Evolutionary conservation across 805 yeast species (phyloP).

Genomic region (Kazachstania africana): DNA sequence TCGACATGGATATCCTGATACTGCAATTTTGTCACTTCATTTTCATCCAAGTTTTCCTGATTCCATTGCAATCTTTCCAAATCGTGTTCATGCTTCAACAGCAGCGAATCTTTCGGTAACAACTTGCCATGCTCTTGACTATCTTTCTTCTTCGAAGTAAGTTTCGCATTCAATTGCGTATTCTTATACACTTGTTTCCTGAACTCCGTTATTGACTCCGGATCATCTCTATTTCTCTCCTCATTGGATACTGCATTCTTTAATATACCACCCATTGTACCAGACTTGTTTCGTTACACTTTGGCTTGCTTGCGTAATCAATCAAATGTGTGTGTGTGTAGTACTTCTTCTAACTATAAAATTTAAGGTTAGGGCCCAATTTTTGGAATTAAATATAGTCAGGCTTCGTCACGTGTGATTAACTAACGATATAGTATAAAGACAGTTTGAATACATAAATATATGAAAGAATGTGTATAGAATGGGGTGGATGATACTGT

Average conservation of each 20-base stretch:
- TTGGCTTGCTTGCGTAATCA: too few relatives aligned
- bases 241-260: conserved; percentile 34
- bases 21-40: conserved; percentile 59
- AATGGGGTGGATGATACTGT: too few relatives aligned
- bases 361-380: too few relatives aligned
- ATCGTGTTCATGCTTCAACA: conserved; percentile 20
- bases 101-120: conserved; percentile 24
- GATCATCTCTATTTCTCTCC: conserved; percentile 11
- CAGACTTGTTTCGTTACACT: too few relatives aligned
- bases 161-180: conserved; percentile 62
- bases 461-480: too few relatives aligned
- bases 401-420: too few relatives aligned
- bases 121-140: not conserved
- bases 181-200: conserved; percentile 70
- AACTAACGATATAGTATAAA: too few relatives aligned
- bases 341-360: too few relatives aligned
- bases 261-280: conserved; percentile 37
- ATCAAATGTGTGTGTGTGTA: too few relatives aligned
- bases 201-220: conserved; percentile 28
- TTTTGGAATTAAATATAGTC: too few relatives aligned
- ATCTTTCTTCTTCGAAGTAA: conserved; percentile 22
- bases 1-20: conserved; percentile 45
- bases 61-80: conserved; percentile 63
- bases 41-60: conserved; percentile 56
- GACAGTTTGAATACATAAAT: too few relatives aligned